Percentiles rank a stretch among this genome's conserved stretches.
phyloP scores from a whole-genome alignment of 441 rosid genomes.

The Adansonia madagascariensis region DNA sequence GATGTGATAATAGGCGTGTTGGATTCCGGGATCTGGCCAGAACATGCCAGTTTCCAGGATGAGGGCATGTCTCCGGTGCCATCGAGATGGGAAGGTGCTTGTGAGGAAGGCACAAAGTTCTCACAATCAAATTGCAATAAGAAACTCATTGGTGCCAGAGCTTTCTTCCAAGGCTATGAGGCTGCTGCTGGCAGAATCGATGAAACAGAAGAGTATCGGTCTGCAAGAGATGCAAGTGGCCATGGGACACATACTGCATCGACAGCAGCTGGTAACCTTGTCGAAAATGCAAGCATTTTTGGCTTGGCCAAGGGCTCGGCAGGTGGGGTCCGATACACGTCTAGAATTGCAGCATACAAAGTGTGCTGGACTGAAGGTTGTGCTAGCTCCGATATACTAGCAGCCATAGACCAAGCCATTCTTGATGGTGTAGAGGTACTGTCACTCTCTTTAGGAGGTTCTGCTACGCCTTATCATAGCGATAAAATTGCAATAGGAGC shows the following conservation, averaged over 20 bases:
- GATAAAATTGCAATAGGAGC: slow-evolving; percentile 16
- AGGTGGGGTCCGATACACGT: slow-evolving; percentile 28
- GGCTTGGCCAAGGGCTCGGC: slow-evolving; percentile 51
- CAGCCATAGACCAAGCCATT: slow-evolving; percentile 62
- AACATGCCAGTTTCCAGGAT: slow-evolving; percentile 17
- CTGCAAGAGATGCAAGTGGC: slow-evolving; percentile 61
- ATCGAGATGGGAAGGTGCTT: slow-evolving; percentile 17
- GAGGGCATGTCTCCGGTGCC: slow-evolving; percentile 40
- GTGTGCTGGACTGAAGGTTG: slow-evolving; percentile 53
- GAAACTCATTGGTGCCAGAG: slow-evolving; percentile 22
- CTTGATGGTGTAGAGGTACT: slow-evolving; percentile 54
- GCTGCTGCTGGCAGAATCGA: slow-evolving; percentile 46
- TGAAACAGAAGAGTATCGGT: slow-evolving; percentile 55
- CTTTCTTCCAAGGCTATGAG: slow-evolving; percentile 46
- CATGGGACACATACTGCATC: slow-evolving; percentile 83
- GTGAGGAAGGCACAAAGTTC: slow-evolving; percentile 19
- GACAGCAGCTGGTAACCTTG: slow-evolving; percentile 59
- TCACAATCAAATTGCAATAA: slow-evolving; percentile 12
- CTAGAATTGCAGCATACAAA: slow-evolving; percentile 54
- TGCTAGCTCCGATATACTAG: slow-evolving; percentile 54
- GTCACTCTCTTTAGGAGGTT: slow-evolving; percentile 40
- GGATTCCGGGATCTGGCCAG: slow-evolving; percentile 29
- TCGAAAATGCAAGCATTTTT: slow-evolving; percentile 40
- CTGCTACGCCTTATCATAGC: slow-evolving; percentile 12
- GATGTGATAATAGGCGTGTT: slow-evolving; percentile 47